These are phyloP conservation scores for Austroboletus niveus DNA, from an alignment of 1,284 basidiomycete species.

Conservation along the genomic window DNA sequence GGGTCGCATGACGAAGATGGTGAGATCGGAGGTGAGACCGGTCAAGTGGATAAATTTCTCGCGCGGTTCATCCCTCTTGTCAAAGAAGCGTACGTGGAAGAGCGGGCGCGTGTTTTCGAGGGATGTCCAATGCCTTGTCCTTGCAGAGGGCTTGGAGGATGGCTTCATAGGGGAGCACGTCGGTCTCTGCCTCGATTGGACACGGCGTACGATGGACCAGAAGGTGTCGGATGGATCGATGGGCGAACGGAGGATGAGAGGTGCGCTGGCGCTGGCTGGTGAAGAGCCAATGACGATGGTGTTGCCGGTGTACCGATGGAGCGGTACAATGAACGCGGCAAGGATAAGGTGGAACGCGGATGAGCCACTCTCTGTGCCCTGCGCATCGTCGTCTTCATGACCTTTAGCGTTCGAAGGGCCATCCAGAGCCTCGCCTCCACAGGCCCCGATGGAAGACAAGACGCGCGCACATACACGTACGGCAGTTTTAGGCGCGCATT, in stretches of 20 bases:
- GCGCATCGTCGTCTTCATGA: too few species aligned
- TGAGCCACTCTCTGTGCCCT: too few species aligned
- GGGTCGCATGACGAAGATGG: conserved; percentile 79
- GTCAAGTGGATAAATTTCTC: conserved; percentile 79
- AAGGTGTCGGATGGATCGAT: conserved; percentile 89
- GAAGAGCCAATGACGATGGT: too few species aligned
- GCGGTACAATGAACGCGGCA: too few species aligned
- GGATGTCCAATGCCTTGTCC: conserved; percentile 52
- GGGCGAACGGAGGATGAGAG: conserved; percentile 82
- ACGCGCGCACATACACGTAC: conserved; percentile 74
- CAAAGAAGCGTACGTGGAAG: conserved; percentile 96
- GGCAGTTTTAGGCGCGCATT: conserved; percentile 79
- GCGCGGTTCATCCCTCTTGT: conserved; percentile 77
- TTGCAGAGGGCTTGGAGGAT: conserved; percentile 76
- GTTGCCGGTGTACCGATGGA: too few species aligned
- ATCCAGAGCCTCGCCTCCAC: conserved; percentile 69
- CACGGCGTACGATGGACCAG: conserved; percentile 86
- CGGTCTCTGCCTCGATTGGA: conserved; percentile 86
- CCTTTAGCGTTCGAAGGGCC: too few species aligned
- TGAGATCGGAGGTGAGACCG: conserved; percentile 88
- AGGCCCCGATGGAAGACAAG: conserved; percentile 45
- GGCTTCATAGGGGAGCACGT: conserved; percentile 78
- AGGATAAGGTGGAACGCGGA: too few species aligned
- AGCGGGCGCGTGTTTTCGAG: conserved; percentile 60
- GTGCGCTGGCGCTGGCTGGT: too few species aligned